phyloP scores from a whole-genome alignment of 2,329 filamentous ascomycete genomes.

The Ceratocystis alfenasii region DNA sequence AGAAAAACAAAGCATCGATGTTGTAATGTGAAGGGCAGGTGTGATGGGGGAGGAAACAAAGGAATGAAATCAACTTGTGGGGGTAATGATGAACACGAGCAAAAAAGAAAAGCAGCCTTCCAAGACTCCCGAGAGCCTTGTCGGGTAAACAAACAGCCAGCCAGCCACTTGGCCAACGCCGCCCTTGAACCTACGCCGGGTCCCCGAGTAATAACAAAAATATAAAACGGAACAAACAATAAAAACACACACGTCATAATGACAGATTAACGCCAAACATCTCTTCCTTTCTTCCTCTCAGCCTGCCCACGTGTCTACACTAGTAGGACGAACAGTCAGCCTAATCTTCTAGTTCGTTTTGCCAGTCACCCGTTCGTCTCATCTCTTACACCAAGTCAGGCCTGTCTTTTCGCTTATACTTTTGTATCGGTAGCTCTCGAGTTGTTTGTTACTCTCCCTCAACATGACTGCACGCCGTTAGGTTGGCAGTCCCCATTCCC shows the following conservation, averaged over 20 bases:
- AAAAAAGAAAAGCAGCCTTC: conserved; percentile 1
- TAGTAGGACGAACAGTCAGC: background rate
- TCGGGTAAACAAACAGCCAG: conserved; percentile 17
- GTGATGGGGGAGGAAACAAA: background rate
- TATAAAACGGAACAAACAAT: background rate
- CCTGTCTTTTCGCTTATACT: background rate
- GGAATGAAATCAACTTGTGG: conserved; percentile 8
- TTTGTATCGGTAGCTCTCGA: no score
- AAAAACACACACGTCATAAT: background rate
- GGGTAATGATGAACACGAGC: background rate
- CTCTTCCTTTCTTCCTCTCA: background rate
- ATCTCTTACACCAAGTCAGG: background rate
- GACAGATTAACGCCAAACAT: conserved; percentile 3
- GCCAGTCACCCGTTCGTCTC: background rate
- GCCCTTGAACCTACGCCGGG: conserved; percentile 15
- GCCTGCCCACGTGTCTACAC: conserved; percentile 2
- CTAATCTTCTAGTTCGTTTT: conserved; percentile 1
- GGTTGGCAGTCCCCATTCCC: no score
- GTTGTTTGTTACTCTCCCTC: no score
- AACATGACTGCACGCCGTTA: no score
- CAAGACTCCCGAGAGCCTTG: background rate
- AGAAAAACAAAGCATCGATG: conserved; percentile 2
- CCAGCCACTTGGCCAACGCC: conserved; percentile 20
- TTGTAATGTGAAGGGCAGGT: background rate
- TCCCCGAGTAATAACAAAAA: conserved; percentile 12